Evolutionary conservation across 768 basidiomycete genomes (phyloP).

Genomic region (Austroboletus eburneus): DNA sequence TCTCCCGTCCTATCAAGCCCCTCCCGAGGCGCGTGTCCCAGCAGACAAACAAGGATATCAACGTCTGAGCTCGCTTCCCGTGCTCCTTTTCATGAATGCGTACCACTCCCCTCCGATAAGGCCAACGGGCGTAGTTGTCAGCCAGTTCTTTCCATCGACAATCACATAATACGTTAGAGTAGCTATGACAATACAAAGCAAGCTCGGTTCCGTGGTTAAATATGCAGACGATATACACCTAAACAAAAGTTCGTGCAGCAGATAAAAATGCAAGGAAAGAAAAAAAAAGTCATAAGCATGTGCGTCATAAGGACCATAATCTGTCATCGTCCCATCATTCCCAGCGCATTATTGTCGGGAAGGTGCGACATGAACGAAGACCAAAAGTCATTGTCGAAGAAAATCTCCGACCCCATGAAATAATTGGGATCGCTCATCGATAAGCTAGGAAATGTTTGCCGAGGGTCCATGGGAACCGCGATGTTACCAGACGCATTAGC

Average conservation of each 20-base stretch:
- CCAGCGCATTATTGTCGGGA: constrained; percentile 18
- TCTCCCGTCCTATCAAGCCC: constrained; percentile 44
- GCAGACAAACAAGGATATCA: constrained; percentile 30
- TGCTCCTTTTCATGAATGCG: not conserved
- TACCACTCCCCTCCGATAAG: too few relatives aligned
- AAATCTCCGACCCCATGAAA: constrained; percentile 36
- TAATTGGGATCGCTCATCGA: constrained; percentile 27
- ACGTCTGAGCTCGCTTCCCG: constrained; percentile 18
- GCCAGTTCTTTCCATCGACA: too few relatives aligned
- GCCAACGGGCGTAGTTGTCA: too few relatives aligned
- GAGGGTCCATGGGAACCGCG: constrained; percentile 12
- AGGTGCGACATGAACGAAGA: constrained; percentile 37
- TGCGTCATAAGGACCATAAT: not conserved
- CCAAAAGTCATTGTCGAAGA: constrained; percentile 43
- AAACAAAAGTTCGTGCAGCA: not conserved
- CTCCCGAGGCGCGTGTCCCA: constrained; percentile 39
- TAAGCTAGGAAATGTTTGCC: constrained; percentile 19
- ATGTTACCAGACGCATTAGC: not conserved
- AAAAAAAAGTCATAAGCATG: not conserved
- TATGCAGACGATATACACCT: constrained; percentile 3
- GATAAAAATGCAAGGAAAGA: not conserved
- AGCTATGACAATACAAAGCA: constrained; percentile 7
- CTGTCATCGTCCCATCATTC: constrained; percentile 8
- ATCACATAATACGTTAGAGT: too few relatives aligned
- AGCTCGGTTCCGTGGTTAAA: constrained; percentile 1